Conservation (phyloP, 2,329 filamentous ascomycete species). For the Onygenales sp. region DNA sequence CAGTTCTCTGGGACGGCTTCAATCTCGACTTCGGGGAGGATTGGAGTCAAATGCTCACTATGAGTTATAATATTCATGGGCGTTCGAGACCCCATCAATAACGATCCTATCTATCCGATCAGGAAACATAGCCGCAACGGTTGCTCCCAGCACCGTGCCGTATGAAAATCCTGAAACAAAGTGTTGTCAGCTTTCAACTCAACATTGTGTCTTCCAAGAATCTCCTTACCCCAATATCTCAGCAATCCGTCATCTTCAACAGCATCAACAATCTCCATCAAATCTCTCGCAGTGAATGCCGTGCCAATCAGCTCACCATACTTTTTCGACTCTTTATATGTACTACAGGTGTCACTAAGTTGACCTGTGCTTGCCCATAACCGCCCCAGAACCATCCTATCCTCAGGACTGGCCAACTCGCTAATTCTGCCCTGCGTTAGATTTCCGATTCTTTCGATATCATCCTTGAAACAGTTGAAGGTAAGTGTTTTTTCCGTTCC, state of each 20-base stretch:
- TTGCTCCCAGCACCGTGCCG: slow-evolving; percentile 17
- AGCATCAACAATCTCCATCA: slow-evolving; percentile 37
- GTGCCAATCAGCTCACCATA: slow-evolving; percentile 33
- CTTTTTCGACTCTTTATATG: slow-evolving; percentile 11
- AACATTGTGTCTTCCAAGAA: not conserved
- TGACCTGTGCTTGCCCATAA: slow-evolving; percentile 6
- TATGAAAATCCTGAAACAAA: slow-evolving; percentile 13
- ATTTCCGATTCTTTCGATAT: not conserved
- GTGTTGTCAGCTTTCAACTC: not conserved
- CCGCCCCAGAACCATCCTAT: slow-evolving; percentile 13
- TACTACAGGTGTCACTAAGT: slow-evolving; percentile 3
- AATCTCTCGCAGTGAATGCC: slow-evolving; percentile 36
- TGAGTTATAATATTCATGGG: slow-evolving; percentile 12
- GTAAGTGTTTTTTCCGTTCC: slow-evolving; percentile 12
- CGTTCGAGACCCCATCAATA: slow-evolving; percentile 26
- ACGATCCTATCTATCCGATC: slow-evolving; percentile 30
- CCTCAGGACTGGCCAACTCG: not conserved
- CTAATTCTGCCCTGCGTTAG: not conserved
- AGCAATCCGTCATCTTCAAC: slow-evolving; percentile 33
- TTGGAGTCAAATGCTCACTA: slow-evolving; percentile 5
- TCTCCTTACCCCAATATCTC: slow-evolving; percentile 15
- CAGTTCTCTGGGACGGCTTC: not conserved
- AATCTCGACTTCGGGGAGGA: not conserved
- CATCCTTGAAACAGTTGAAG: slow-evolving; percentile 9
- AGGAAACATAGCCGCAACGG: slow-evolving; percentile 31